Percentiles rank a stretch among this genome's conserved stretches.
These are phyloP conservation scores for Naganishia sp. DNA, from an alignment of 1,284 basidiomycete species.

Conservation along the genomic window DNA sequence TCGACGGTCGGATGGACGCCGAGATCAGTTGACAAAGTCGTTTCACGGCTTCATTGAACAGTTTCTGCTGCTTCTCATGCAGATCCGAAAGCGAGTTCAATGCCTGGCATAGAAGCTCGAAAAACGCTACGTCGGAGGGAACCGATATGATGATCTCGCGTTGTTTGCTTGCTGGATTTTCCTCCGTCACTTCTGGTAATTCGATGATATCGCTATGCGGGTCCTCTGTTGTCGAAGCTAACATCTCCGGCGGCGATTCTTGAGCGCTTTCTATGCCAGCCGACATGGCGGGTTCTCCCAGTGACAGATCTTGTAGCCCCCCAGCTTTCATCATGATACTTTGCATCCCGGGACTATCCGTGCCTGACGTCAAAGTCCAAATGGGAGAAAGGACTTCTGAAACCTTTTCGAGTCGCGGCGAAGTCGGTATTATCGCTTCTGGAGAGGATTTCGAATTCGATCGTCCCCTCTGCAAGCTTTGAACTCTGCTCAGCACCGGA, in stretches of 20 bases:
- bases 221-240: not conserved
- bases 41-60: slow-evolving; percentile 67
- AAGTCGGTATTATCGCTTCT: slow-evolving; percentile 40
- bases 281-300: slow-evolving; percentile 44
- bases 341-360: slow-evolving; percentile 32
- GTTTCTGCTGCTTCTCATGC: slow-evolving; percentile 63
- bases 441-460: slow-evolving; percentile 19
- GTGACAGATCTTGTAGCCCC: slow-evolving; percentile 30
- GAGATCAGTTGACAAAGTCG: slow-evolving; percentile 66
- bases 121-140: slow-evolving; percentile 77
- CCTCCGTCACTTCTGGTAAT: not conserved
- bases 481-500: slow-evolving; percentile 6
- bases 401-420: slow-evolving; percentile 42
- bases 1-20: slow-evolving; percentile 61
- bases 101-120: slow-evolving; percentile 71
- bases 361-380: slow-evolving; percentile 47
- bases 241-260: too few species aligned
- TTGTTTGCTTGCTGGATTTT: not conserved
- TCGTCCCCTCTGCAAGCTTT: not conserved
- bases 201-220: slow-evolving; percentile 26
- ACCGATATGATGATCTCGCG: slow-evolving; percentile 76
- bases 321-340: slow-evolving; percentile 28
- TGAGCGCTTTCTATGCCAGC: slow-evolving; percentile 30
- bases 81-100: slow-evolving; percentile 70
- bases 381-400: slow-evolving; percentile 47